phyloP scores from a whole-genome alignment of 2,329 filamentous ascomycete genomes.

The Chaetomium olivaceum region DNA sequence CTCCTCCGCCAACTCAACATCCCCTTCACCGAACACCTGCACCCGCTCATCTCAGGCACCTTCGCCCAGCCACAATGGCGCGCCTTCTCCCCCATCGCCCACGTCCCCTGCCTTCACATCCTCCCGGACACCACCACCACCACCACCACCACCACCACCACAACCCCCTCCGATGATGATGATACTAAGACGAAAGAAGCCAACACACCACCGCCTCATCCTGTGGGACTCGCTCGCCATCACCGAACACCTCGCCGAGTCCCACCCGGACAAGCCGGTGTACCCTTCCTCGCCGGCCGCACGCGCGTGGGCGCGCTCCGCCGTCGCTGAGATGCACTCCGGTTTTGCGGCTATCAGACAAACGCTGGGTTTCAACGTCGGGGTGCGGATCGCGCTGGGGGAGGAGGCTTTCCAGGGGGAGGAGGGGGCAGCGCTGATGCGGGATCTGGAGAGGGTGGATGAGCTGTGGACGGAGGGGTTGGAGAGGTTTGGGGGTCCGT shows the following conservation, averaged over 20 bases:
- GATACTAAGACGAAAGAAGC: background rate
- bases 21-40: conserved; percentile 45
- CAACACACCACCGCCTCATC: conserved; percentile 31
- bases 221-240: conserved; percentile 53
- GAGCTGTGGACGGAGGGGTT: conserved; percentile 44
- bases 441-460: conserved; percentile 41
- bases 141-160: background rate
- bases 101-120: conserved; percentile 46
- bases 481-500: conserved; percentile 45
- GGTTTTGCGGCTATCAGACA: conserved; percentile 44
- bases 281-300: conserved; percentile 43
- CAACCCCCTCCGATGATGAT: background rate
- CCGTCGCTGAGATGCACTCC: conserved; percentile 51
- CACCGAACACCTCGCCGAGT: conserved; percentile 49
- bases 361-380: conserved; percentile 48
- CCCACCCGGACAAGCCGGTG: conserved; percentile 39
- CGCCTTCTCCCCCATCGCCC: conserved; percentile 44
- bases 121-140: background rate
- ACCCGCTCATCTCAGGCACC: conserved; percentile 37
- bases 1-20: conserved; percentile 46
- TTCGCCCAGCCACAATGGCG: conserved; percentile 36
- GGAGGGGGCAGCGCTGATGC: conserved; percentile 30
- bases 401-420: conserved; percentile 29
- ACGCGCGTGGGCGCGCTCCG: conserved; percentile 46
- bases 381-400: conserved; percentile 40